Conservation (phyloP, 805 yeast species). For the Kregervanrija fluxuum region DNA sequence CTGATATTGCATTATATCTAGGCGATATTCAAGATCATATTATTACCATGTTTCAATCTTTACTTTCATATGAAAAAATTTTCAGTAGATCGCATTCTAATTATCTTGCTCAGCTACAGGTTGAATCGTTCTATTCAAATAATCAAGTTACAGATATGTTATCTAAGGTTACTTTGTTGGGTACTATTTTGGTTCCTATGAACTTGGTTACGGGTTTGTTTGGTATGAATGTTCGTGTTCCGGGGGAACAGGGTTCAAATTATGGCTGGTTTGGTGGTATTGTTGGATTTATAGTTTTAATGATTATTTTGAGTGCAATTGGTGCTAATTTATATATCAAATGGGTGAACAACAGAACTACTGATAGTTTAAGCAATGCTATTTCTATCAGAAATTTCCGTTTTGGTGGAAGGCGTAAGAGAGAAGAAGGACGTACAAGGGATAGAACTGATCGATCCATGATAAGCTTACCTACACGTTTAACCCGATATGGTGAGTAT, state of each 20-base stretch:
- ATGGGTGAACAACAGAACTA: conserved; percentile 12
- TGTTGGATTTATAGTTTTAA: conserved; percentile 22
- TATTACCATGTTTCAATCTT: conserved; percentile 89
- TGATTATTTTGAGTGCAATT: conserved; percentile 17
- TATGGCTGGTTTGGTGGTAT: conserved; percentile 49
- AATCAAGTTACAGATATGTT: conserved; percentile 80
- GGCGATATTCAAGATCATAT: conserved; percentile 98
- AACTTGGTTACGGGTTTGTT: conserved; percentile 86
- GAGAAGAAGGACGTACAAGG: conserved; percentile 7
- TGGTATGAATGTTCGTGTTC: conserved; percentile 92
- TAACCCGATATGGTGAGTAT: conserved; percentile 24
- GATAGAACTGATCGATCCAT: conserved; percentile 21
- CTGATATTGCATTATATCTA: conserved; percentile 83
- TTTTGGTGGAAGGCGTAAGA: conserved; percentile 19
- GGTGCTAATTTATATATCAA: conserved; percentile 22
- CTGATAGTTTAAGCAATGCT: conserved; percentile 8
- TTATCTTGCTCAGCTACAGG: conserved; percentile 89
- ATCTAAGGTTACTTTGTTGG: conserved; percentile 82
- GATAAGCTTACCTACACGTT: conserved; percentile 26
- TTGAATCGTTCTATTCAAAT: conserved; percentile 81
- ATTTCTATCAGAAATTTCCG: conserved; percentile 24
- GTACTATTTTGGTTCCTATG: conserved; percentile 86
- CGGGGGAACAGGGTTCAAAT: conserved; percentile 45
- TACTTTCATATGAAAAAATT: conserved; percentile 86
- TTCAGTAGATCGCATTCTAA: conserved; percentile 88